Conservation (phyloP, 2,329 filamentous ascomycete species). For the Cladobotryum protrusum region DNA sequence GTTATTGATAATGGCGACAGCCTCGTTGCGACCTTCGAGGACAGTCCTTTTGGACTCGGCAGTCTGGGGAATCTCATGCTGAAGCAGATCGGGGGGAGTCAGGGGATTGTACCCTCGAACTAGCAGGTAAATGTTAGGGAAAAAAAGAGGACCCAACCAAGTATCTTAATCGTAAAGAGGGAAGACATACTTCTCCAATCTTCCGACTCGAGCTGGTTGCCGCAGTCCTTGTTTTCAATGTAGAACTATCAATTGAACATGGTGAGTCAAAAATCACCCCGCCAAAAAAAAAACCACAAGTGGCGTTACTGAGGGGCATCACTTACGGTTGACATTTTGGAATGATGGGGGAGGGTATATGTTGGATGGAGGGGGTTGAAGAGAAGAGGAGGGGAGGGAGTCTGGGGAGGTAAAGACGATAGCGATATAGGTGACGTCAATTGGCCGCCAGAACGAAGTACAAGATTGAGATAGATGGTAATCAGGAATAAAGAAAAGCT, state of each 20-base stretch:
- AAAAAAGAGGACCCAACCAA: neutral
- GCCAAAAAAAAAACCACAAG: slow-evolving; percentile 23
- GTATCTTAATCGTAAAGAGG: neutral
- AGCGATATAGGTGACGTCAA: neutral
- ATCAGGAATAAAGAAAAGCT: too few relatives aligned
- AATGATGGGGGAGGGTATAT: neutral
- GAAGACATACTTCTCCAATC: slow-evolving; percentile 69
- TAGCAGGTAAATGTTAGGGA: slow-evolving; percentile 29
- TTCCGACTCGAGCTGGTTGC: slow-evolving; percentile 66
- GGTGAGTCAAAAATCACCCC: slow-evolving; percentile 18
- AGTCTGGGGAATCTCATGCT: slow-evolving; percentile 76
- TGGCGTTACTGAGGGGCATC: neutral
- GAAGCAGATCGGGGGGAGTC: slow-evolving; percentile 87
- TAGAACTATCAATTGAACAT: slow-evolving; percentile 47
- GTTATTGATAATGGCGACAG: slow-evolving; percentile 62
- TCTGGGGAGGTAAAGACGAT: neutral
- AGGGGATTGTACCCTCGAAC: slow-evolving; percentile 89
- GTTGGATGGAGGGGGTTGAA: neutral
- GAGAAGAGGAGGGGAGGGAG: neutral
- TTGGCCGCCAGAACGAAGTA: neutral
- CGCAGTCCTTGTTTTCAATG: slow-evolving; percentile 73
- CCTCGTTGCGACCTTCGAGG: slow-evolving; percentile 55
- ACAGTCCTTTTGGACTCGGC: slow-evolving; percentile 54
- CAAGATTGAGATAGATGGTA: too few relatives aligned
- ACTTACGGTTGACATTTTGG: slow-evolving; percentile 10